Conservation (phyloP, 139 green algal genomes). For the Micromonas pusilla region DNA sequence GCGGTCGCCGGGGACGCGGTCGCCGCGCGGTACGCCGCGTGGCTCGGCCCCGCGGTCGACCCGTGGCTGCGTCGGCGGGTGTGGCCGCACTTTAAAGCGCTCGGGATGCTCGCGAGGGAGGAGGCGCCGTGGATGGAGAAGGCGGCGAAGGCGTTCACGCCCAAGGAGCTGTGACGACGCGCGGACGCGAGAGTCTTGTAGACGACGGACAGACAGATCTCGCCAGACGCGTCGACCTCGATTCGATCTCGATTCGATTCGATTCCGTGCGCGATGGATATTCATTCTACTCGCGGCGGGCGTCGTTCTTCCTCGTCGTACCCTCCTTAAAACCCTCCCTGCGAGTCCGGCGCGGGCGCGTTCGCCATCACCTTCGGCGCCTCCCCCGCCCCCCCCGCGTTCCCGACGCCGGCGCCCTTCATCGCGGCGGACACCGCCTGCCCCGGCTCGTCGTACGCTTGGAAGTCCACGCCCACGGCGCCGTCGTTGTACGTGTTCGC, state of each 20-base stretch:
- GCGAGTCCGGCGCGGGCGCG: no score
- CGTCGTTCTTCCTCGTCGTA: no score
- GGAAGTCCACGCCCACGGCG: constrained; percentile 13
- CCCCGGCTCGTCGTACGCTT: neutral
- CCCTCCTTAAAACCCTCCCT: no score
- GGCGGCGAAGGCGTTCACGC: neutral
- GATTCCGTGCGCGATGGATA: neutral
- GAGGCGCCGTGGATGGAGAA: neutral
- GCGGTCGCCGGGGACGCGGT: neutral
- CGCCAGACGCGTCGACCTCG: neutral
- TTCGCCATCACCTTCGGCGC: no score
- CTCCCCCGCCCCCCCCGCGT: no score
- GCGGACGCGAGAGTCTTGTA: neutral
- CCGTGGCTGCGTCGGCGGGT: neutral
- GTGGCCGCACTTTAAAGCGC: neutral
- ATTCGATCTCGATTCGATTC: neutral
- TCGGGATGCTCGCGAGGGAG: neutral
- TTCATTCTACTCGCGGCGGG: no score
- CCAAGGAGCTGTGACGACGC: neutral
- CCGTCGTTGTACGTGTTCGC: constrained; percentile 21
- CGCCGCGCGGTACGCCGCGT: neutral
- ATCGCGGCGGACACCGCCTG: neutral
- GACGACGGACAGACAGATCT: neutral
- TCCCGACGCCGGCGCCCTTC: no score
- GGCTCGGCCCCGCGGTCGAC: neutral